Base-by-base conservation (phyloP, 345 rosid genomes). In the Eucalyptus polyanthemos region DNA sequence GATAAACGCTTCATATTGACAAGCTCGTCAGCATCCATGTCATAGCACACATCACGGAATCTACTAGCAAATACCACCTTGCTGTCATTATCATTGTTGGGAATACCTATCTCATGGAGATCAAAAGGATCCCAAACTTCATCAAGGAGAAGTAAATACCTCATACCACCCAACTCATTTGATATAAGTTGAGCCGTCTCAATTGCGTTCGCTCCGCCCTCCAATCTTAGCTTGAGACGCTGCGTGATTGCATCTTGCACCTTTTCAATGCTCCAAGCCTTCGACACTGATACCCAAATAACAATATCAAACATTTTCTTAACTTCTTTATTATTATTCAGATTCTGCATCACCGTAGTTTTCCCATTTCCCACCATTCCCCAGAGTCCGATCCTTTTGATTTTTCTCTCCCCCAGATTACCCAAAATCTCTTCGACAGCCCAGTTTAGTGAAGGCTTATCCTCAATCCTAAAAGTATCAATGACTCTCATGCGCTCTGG, bases 361-460 rank as follows among this genome's bases (percentile, higher is more conserved):
- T 93, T 93, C 27, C 94, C 94, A 3, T 54, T 88, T 3, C 93
- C 94, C 31, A 91, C 88, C 37, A 49, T 44, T 47, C 94, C 94
- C 88, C 89, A 92, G 19, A 92, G 85, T 25, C 90, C 93, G 62
- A 93, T 88, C 34, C 88, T 87, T 42, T 87, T 90, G 7, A 90
- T 31, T n/a, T 86, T 50, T 11, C 67, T 80, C 40, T 89, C 90
- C 49, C 60, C 67, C 15, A 93, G 8, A 31, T 88, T 69, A 72
- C 69, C 87, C 88, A 91, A 22, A 6, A 89, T 67, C 60, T 87
- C 72, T 56, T 91, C 87, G 9, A 92, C 25, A 5, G 58, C 87
- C 56, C 44, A 27, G 19, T 91, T 88, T 27, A 91, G 90, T 5
- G 89, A 72, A 40, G 91, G 91, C 86, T 89, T 89, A 50, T 47